Percentiles rank a stretch among this genome's conserved stretches.
These are phyloP conservation scores for Magnusiomyces ingens DNA, from an alignment of 1,139 yeast species.

Conservation along the genomic window DNA sequence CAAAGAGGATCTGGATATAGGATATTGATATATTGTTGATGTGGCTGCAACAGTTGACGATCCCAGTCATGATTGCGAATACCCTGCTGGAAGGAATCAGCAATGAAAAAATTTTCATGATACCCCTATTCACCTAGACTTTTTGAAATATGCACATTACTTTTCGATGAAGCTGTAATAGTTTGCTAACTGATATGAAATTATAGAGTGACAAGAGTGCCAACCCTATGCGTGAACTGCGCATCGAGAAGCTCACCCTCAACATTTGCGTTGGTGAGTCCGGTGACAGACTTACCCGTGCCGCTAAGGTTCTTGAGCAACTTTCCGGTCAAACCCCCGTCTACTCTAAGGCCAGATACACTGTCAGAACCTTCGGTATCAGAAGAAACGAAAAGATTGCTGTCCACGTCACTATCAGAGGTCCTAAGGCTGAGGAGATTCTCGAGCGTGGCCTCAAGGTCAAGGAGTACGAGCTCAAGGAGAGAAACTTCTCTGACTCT, in stretches of 20 bases:
- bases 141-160: not conserved
- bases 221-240: slow-evolving; percentile 96
- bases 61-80: not conserved
- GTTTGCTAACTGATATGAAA: not conserved
- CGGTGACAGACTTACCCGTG: slow-evolving; percentile 99
- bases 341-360: slow-evolving; percentile 99
- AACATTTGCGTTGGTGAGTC: slow-evolving; percentile 99
- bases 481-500: slow-evolving; percentile 93
- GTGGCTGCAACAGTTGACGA: not conserved
- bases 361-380: slow-evolving; percentile 99
- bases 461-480: slow-evolving; percentile 95
- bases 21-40: not conserved
- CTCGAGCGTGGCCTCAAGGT: slow-evolving; percentile 99
- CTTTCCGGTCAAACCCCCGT: slow-evolving; percentile 99
- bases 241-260: slow-evolving; percentile 98
- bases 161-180: slow-evolving; percentile 7
- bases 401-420: slow-evolving; percentile 99
- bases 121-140: not conserved
- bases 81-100: not conserved
- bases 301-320: slow-evolving; percentile 99
- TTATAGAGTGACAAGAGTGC: slow-evolving; percentile 36
- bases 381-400: slow-evolving; percentile 99
- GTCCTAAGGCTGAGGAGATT: slow-evolving; percentile 99
- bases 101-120: not conserved
- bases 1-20: not conserved